A percentile compares a stretch with the other conserved stretches of the same genome.
These are phyloP conservation scores for Coelastrella sp. DNA, from an alignment of 139 green algal species.

Conservation along the genomic window DNA sequence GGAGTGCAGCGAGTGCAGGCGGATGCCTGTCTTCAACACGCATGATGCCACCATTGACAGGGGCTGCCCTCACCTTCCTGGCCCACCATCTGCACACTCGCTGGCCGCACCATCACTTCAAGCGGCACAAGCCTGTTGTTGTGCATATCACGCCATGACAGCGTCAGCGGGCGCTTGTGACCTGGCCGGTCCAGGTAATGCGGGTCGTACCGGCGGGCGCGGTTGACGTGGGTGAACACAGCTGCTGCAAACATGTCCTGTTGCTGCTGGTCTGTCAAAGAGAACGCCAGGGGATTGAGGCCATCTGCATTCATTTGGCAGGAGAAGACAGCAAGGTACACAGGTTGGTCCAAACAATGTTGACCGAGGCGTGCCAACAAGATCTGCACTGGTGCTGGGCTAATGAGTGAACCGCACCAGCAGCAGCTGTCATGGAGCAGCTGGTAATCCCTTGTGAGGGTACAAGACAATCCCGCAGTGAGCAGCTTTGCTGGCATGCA, in stretches of 20 bases:
- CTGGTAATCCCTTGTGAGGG: no score
- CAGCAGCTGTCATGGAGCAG: neutral
- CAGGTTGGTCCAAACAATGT: no score
- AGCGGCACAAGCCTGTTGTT: slow-evolving; percentile 30
- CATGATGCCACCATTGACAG: neutral
- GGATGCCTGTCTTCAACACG: no score
- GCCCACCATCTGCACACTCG: neutral
- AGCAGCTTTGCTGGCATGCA: no score
- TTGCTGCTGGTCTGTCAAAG: slow-evolving; percentile 3
- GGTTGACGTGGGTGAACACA: slow-evolving; percentile 29
- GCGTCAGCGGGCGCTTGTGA: neutral
- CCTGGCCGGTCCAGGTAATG: neutral
- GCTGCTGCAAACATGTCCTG: slow-evolving; percentile 36
- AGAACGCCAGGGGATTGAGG: slow-evolving; percentile 24
- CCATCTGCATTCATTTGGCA: slow-evolving; percentile 17
- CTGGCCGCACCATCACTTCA: neutral
- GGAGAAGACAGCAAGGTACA: slow-evolving; percentile 26
- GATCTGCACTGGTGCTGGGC: neutral
- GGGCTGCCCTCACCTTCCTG: neutral
- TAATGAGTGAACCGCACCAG: neutral
- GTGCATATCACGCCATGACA: slow-evolving; percentile 18
- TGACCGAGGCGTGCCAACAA: neutral
- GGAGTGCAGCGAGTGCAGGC: no score
- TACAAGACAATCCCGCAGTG: no score
- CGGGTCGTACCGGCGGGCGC: neutral